Evolutionary conservation across 2,329 filamentous ascomycete genomes (phyloP).

Genomic region (Paecilomyces sp.): DNA sequence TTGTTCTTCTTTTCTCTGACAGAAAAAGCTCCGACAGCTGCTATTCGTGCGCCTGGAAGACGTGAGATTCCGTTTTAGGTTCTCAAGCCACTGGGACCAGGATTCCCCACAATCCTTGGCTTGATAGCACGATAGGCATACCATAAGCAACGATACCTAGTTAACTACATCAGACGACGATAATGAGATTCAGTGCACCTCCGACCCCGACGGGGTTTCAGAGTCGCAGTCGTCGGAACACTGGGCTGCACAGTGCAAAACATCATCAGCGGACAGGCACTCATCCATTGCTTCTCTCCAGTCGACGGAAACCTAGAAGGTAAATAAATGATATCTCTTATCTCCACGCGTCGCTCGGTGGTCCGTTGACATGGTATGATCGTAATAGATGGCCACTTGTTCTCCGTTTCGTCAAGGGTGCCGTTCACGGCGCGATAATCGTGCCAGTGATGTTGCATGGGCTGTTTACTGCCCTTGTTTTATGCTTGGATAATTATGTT

Average conservation of each 20-base stretch:
- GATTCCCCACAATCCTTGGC: neutral
- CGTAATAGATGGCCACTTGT: constrained; percentile 53
- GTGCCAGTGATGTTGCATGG: constrained; percentile 52
- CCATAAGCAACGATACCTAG: neutral
- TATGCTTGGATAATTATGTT: constrained; percentile 50
- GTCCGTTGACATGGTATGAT: neutral
- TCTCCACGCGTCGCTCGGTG: neutral
- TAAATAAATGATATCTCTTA: neutral
- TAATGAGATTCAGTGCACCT: neutral
- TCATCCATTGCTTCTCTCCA: constrained; percentile 12
- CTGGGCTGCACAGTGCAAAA: neutral
- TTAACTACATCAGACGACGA: neutral
- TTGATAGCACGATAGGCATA: neutral
- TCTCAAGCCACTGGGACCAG: neutral
- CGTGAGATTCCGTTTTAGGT: neutral
- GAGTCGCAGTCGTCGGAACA: neutral
- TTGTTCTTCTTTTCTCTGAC: neutral
- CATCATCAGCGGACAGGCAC: constrained; percentile 9
- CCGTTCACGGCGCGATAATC: constrained; percentile 53
- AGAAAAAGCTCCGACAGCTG: neutral
- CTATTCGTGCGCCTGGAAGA: neutral
- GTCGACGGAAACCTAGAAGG: constrained; percentile 10
- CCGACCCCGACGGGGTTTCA: neutral
- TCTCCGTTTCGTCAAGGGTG: constrained; percentile 57
- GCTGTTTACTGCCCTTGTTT: constrained; percentile 51